Evolutionary conservation across 2,329 filamentous ascomycete species (phyloP).

Genomic region (Fusarium devonianum): DNA sequence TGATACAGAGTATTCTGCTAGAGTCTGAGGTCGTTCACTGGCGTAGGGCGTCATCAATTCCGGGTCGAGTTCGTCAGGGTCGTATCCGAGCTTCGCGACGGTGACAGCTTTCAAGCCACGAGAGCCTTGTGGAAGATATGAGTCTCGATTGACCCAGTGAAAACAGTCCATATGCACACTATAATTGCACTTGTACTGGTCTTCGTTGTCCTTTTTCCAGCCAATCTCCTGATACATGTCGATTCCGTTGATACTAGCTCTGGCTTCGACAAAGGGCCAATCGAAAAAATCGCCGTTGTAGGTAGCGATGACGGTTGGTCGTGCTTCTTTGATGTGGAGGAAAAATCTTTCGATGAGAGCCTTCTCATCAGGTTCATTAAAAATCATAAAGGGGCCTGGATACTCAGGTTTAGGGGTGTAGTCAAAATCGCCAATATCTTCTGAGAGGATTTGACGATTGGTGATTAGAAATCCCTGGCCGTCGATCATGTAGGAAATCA

Average conservation of each 20-base stretch:
- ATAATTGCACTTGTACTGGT: constrained; percentile 95
- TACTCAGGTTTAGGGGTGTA: constrained; percentile 98
- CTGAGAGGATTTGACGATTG: constrained; percentile 95
- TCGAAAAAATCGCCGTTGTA: constrained; percentile 99
- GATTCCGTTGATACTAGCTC: constrained; percentile 92
- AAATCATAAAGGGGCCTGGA: constrained; percentile 93
- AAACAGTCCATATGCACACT: constrained; percentile 99
- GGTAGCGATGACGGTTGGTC: constrained; percentile 97
- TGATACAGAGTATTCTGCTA: constrained; percentile 98
- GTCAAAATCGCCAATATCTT: constrained; percentile 97
- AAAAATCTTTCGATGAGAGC: constrained; percentile 90
- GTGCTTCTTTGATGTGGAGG: constrained; percentile 90
- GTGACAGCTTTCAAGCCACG: constrained; percentile 97
- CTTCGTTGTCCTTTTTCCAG: constrained; percentile 92
- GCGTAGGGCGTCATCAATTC: constrained; percentile 97
- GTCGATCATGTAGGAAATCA: constrained; percentile 99
- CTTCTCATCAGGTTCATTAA: constrained; percentile 96
- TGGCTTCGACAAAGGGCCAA: constrained; percentile 97
- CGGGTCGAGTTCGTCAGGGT: constrained; percentile 96
- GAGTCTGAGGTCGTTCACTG: constrained; percentile 85
- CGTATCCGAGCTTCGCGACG: constrained; percentile 96
- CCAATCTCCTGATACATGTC: constrained; percentile 99
- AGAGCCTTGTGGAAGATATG: constrained; percentile 95
- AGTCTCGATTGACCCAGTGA: constrained; percentile 98
- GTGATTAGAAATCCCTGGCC: constrained; percentile 98